phyloP scores from a whole-genome alignment of 2,329 filamentous ascomycete species.

The Pseudonectria buxi region DNA sequence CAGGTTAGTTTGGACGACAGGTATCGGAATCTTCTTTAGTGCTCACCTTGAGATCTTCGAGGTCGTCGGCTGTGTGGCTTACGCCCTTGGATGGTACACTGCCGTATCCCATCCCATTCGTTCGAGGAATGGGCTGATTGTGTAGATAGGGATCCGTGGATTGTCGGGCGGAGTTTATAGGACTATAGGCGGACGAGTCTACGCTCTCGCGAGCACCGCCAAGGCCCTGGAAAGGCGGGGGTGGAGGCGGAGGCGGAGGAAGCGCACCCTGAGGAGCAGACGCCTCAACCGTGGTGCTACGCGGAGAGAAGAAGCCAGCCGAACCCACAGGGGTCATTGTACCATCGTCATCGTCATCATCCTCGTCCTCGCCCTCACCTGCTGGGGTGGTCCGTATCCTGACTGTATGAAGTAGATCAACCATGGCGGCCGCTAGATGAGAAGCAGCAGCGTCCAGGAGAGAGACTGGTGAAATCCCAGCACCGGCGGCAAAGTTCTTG shows the following conservation, averaged over 20 bases:
- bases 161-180: constrained; percentile 60
- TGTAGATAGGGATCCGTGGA: constrained; percentile 40
- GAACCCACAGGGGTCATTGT: constrained; percentile 59
- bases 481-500: constrained; percentile 80
- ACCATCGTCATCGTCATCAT: constrained; percentile 71
- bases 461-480: constrained; percentile 86
- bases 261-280: constrained; percentile 32
- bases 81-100: constrained; percentile 27
- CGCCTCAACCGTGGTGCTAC: constrained; percentile 34
- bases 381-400: constrained; percentile 74
- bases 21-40: background rate
- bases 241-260: constrained; percentile 33
- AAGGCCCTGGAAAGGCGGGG: constrained; percentile 52
- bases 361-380: constrained; percentile 45
- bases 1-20: constrained; percentile 3
- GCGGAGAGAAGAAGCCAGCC: constrained; percentile 60
- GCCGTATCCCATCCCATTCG: constrained; percentile 31
- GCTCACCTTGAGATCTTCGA: constrained; percentile 45
- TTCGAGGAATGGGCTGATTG: constrained; percentile 19
- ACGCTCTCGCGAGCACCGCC: constrained; percentile 52
- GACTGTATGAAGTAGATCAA: constrained; percentile 76
- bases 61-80: constrained; percentile 28
- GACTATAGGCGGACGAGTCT: constrained; percentile 69
- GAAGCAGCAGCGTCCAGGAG: constrained; percentile 88
- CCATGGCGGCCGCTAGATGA: constrained; percentile 76